Evolutionary conservation across 148 eudicot genomes (phyloP).

Genomic region (Linanthus parryae): DNA sequence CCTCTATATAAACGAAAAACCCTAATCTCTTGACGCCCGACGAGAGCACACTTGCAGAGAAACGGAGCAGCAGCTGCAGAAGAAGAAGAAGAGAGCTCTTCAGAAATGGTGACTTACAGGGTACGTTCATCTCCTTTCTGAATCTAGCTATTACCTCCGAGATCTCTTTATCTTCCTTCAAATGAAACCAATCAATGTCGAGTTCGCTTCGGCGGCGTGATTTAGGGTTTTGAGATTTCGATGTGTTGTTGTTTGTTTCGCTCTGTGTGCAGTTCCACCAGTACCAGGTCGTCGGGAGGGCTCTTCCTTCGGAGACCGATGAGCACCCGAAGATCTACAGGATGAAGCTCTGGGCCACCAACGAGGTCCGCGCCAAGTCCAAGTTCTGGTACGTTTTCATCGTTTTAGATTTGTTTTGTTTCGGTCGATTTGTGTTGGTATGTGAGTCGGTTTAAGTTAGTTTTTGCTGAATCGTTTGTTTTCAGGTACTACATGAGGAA

Average conservation of each 20-base stretch:
- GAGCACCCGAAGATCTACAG: conserved; percentile 83
- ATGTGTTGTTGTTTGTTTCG: conserved; percentile 1
- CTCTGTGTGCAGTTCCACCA: conserved; percentile 59
- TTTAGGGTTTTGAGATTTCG: neutral
- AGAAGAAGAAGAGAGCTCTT: neutral
- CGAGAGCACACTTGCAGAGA: too few species aligned
- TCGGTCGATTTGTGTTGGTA: neutral
- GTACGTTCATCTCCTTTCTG: conserved; percentile 2
- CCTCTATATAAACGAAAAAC: neutral
- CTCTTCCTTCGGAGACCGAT: conserved; percentile 65
- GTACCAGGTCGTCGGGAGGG: conserved; percentile 88
- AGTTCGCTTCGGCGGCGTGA: neutral
- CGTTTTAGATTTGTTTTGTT: neutral
- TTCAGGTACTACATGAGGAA: conserved; percentile 84
- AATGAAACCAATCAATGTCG: neutral
- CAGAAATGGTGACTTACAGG: conserved; percentile 21
- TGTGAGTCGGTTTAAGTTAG: neutral
- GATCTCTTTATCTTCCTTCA: neutral
- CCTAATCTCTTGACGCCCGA: too few species aligned
- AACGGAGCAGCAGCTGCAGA: neutral
- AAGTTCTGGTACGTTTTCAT: conserved; percentile 65
- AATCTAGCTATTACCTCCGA: neutral
- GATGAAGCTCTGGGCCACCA: conserved; percentile 95
- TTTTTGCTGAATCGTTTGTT: conserved; percentile 1
- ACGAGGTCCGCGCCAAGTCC: conserved; percentile 91